Percentiles rank a stretch among this genome's conserved stretches.
Conservation (phyloP, 345 rosid genomes). For the Chamaenerion angustifolium region DNA sequence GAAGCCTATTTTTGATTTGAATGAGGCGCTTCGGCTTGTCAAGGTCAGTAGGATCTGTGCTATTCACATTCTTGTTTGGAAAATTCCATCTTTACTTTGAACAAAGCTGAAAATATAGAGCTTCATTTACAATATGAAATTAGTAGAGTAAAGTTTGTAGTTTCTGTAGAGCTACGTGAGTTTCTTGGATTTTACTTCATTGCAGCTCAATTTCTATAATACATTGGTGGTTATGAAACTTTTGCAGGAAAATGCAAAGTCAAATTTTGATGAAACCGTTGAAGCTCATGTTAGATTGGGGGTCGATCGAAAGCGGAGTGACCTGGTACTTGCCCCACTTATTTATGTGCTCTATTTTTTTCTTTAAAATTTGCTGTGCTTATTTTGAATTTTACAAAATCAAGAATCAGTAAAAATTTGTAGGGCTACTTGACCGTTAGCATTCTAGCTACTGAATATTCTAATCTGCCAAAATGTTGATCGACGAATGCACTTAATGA, state of each 20-base stretch:
- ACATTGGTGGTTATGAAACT: background rate
- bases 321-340: slow-evolving; percentile 36
- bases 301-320: slow-evolving; percentile 61
- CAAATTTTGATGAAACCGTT: slow-evolving; percentile 68
- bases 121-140: no score
- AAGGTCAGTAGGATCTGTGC: slow-evolving; percentile 41
- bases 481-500: no score
- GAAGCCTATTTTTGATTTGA: slow-evolving; percentile 52
- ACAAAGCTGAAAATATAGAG: no score
- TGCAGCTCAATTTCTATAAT: background rate
- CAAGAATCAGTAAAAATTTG: no score
- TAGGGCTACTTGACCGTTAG: background rate
- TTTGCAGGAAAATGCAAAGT: slow-evolving; percentile 53
- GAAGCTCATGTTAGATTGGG: slow-evolving; percentile 86
- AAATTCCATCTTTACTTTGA: no score
- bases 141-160: no score
- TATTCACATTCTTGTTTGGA: background rate
- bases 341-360: background rate
- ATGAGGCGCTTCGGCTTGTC: slow-evolving; percentile 69
- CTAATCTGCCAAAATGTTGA: background rate
- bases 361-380: no score
- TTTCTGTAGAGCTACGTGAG: background rate
- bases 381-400: background rate
- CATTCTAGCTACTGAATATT: background rate
- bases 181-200: background rate